These are phyloP conservation scores for Sporothrix pallida DNA, from an alignment of 2,329 filamentous ascomycete genomes.

Conservation along the genomic window DNA sequence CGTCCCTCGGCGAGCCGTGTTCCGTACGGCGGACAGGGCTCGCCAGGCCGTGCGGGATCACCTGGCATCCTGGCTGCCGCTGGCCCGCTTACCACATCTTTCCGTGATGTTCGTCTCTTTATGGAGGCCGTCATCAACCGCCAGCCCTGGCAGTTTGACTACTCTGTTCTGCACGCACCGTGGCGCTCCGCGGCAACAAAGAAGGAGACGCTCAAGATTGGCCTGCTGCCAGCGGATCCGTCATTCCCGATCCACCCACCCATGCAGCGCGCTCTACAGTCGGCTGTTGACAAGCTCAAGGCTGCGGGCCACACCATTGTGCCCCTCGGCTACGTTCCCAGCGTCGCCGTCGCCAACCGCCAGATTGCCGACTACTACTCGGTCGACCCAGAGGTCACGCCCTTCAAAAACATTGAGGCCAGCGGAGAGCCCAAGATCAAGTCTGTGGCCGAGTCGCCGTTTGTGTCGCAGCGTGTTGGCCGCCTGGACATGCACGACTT, in stretches of 20 bases:
- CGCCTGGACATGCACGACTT: slow-evolving; percentile 12
- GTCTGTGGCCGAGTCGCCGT: slow-evolving; percentile 22
- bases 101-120: slow-evolving; percentile 58
- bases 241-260: slow-evolving; percentile 20
- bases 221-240: slow-evolving; percentile 15
- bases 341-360: background rate
- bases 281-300: background rate
- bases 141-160: slow-evolving; percentile 44
- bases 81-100: slow-evolving; percentile 46
- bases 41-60: background rate
- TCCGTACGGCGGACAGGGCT: slow-evolving; percentile 12
- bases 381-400: slow-evolving; percentile 1
- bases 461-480: slow-evolving; percentile 17
- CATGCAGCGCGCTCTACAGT: slow-evolving; percentile 12
- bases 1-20: slow-evolving; percentile 37
- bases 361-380: slow-evolving; percentile 24
- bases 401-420: slow-evolving; percentile 8
- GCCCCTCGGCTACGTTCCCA: slow-evolving; percentile 2
- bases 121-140: slow-evolving; percentile 59
- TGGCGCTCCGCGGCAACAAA: background rate
- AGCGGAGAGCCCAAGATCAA: slow-evolving; percentile 23
- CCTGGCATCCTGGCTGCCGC: slow-evolving; percentile 3
- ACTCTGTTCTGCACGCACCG: background rate
- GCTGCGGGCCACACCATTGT: slow-evolving; percentile 23
- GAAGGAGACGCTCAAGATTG: slow-evolving; percentile 4